phyloP scores from a whole-genome alignment of 495 filamentous ascomycete genomes.

The Glonium stellatum region DNA sequence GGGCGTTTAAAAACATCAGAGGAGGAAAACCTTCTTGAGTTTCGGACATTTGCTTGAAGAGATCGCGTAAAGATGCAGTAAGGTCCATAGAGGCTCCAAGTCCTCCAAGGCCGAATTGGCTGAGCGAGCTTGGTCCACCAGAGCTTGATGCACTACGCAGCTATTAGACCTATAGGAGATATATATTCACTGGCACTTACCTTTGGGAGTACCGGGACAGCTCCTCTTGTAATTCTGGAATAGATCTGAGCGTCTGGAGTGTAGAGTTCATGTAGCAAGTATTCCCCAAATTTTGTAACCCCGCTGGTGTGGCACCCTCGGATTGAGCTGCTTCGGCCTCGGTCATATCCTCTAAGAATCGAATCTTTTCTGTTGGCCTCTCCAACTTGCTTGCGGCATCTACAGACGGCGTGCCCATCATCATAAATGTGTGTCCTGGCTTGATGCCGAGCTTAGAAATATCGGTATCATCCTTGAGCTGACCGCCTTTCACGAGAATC shows the following conservation, averaged over 20 bases:
- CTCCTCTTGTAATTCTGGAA: conserved; percentile 85
- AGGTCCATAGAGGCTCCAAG: conserved; percentile 61
- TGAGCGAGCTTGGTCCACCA: conserved; percentile 45
- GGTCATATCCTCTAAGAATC: conserved; percentile 96
- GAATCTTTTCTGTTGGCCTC: conserved; percentile 72
- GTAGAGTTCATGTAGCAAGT: conserved; percentile 98
- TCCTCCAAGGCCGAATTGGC: conserved; percentile 54
- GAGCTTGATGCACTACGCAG: conserved; percentile 24
- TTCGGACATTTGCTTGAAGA: conserved; percentile 89
- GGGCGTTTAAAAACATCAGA: conserved; percentile 72
- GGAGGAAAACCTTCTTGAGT: conserved; percentile 87
- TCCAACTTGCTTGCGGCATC: conserved; percentile 51
- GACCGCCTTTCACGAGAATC: conserved; percentile 85
- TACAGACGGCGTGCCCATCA: conserved; percentile 85
- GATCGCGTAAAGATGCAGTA: conserved; percentile 69
- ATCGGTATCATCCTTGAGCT: conserved; percentile 90
- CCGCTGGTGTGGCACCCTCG: conserved; percentile 79
- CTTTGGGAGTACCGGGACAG: conserved; percentile 58
- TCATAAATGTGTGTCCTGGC: conserved; percentile 81
- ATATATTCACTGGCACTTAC: conserved; percentile 17
- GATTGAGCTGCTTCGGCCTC: conserved; percentile 81
- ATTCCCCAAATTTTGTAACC: conserved; percentile 88
- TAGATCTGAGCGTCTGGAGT: conserved; percentile 75
- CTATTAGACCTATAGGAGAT: conserved; percentile 4
- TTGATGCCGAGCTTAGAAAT: conserved; percentile 79